Base-by-base conservation (phyloP, 306 rosid genomes). In the Fragaria ananassa region DNA sequence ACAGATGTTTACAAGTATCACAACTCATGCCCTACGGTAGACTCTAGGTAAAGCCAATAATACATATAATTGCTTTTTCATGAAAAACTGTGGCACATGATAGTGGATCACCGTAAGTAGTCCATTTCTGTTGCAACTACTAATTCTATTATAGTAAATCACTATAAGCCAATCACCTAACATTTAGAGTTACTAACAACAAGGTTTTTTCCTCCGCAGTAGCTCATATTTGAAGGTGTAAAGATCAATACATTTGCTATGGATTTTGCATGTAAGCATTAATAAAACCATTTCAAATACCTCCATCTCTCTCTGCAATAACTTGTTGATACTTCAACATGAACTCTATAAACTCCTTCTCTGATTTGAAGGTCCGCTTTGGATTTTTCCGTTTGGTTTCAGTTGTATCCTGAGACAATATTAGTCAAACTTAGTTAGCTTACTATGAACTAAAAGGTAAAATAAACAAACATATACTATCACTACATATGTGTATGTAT, bases 261-360 rank as follows among this genome's bases (percentile, higher is more conserved):
- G 62, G 75, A 39, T 31, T 62, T 7, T 2, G 4, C 35, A 47
- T 50, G 63, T 71, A 76, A 75, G 66, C 67, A 74, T 69, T 47
- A 76, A 31, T 75, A 71, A 37, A 81, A 72, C 78, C 65, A 74
- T 39, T 68, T 71, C 77, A 74, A 85, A 81, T 83, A 89, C 98
- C 96, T 46, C 89, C 79, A 87, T 95, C 98, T 86, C 97, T 95
- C 89, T 95, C 98, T 3, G 88, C 81, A 81, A 89, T 84, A 75
- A 88, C 97, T 80, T 90, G 96, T 73, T 95, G 96, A 83, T 95
- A 95, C 88, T 88, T 95, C 83, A 95, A 87, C 27, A 95, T 83
- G 80, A 88, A 92, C 83, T 90, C 97, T 60, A 95, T 82, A 70
- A 92, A 91, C 82, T 95, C 98, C 88, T 90, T 90, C 74, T 95